Base-by-base conservation (phyloP, 768 basidiomycete genomes). In the Galerina marginata region DNA sequence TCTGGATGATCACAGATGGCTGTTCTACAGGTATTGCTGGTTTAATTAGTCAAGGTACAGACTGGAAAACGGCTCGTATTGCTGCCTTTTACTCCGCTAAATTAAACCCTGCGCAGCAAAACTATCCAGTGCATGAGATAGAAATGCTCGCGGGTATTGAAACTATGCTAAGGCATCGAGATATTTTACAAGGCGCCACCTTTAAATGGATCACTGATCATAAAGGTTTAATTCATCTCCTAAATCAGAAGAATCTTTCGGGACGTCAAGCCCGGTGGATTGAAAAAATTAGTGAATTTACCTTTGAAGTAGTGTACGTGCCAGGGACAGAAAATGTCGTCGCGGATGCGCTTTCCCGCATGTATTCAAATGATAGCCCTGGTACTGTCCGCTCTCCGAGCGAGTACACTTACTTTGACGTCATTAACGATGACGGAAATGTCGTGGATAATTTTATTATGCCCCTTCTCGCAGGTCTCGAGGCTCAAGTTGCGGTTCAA, bases 41-140 rank as follows among this genome's bases (percentile, higher is more conserved):
- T 0, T 58, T 76, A 0, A 40, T 79, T 5, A 65, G 64, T 12
- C 69, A 71, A 52, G 69, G 71, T 0, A 0, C 37, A 0, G 59
- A 68, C n/a, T 71, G 70, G 67, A 64, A 69, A n/a, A 64, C 59
- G 0, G 75, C 71, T 0, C 60, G 60, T 0, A 50, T 74, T 1
- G 71, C 69, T 0, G 72, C 72, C 1, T 79, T 78, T 48, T 78
- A 69, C 44, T 79, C 75, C 0, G 75, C 72, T 0, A 80, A 78
- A 47, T 59, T 79, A 3, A 75, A 69, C 15, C 33, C 71, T 0
- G 72, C 77, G 0, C 77, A 80, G 52, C 75, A 76, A 20, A 79
- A 79, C 42, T 79, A 80, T 38, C 68, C 76, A 1, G 74, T 75
- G 0, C 79, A 79, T 26, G 75, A 80, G 52, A 73, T 74, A 6